Conservation (phyloP, 2,329 filamentous ascomycete species). For the Podosphaera xanthii region DNA sequence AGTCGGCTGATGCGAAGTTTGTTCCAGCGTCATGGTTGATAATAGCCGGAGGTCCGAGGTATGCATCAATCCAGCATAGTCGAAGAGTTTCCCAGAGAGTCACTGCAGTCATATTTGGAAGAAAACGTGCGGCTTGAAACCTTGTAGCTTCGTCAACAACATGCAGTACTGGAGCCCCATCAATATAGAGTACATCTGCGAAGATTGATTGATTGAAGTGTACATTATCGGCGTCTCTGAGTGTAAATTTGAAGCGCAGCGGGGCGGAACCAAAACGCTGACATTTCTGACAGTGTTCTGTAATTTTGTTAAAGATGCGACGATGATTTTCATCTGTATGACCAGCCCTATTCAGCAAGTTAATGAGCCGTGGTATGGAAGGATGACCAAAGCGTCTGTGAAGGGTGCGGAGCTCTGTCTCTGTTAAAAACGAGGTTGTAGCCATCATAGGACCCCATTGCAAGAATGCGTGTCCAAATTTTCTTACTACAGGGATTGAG, state of each 20-base stretch:
- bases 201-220: conserved; percentile 2
- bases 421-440: neutral
- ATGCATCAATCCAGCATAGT: neutral
- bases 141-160: neutral
- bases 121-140: neutral
- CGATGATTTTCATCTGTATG: neutral
- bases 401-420: neutral
- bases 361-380: neutral
- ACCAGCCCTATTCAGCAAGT: neutral
- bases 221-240: neutral
- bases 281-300: neutral
- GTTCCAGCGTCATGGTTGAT: neutral
- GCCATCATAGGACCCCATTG: neutral
- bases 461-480: neutral
- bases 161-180: neutral
- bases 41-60: neutral
- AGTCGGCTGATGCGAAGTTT: neutral
- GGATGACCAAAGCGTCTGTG: neutral
- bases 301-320: neutral
- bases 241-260: neutral
- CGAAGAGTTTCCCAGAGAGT: no score
- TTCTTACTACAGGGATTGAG: neutral
- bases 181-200: conserved; percentile 2
- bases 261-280: neutral
- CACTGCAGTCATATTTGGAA: neutral